Base-by-base conservation (phyloP, 2,329 filamentous ascomycete species). In the Beauveria sp. region DNA sequence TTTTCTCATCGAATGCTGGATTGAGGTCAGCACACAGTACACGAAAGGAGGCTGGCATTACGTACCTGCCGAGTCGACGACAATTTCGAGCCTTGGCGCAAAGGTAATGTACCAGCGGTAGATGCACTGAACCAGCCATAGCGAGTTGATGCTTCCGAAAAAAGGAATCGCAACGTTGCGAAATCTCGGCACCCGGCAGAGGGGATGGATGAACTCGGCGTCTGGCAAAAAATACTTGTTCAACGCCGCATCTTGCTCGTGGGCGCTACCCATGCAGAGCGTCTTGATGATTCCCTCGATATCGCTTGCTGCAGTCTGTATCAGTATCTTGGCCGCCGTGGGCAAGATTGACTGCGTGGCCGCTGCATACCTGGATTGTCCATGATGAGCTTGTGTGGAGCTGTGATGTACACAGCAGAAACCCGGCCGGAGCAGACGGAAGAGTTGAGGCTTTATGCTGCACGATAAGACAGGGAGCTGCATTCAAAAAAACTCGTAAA, bases 81-180 rank as follows among this genome's bases (percentile, higher is more conserved):
- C 76, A 14, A 93, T 75, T 49, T 87, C 80, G 66, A 95, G 89
- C 20, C 79, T 77, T 0, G 92, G 92, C 64, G 87, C 91, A 70
- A 96, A 79, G 65, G 93, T 88, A 69, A 91, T 90, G 74, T 96
- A 93, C 89, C 89, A 93, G 46, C 86, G 84, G 70, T 91, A 96
- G 62, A 96, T 87, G 67, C 81, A 80, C 53, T 83, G 76, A 20
- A 96, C 80, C 6, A 90, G 71, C 75, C 80, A 85, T 49, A 90
- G 81, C 10, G 89, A 93, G 65, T 87, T 83, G 26, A 83, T 61
- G 1, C 69, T 67, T 8, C 74, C 72, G 0, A 77, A 66, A 2
- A 80, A 67, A 1, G 78, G 80, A 1, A 83, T 55, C 2, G 70
- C 63, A 34, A 75, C 65, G 20, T 77, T 71, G 3, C 72, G 70